Base-by-base conservation (phyloP, 2,329 filamentous ascomycete genomes). In the Fusarium verticillioides region DNA sequence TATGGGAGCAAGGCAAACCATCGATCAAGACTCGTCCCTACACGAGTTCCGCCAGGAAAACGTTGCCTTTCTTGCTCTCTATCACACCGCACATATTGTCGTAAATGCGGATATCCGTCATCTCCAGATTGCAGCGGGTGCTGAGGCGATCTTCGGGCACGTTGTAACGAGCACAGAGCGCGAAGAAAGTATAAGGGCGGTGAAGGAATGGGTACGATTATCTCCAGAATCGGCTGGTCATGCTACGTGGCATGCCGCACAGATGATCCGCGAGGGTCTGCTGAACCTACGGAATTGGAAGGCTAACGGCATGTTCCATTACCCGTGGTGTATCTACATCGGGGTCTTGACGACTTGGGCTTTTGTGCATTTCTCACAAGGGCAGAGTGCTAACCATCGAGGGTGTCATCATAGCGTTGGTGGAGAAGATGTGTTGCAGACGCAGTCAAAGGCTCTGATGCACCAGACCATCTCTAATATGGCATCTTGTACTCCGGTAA, bases 331-430 rank as follows among this genome's bases (percentile, higher is more conserved):
- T 9, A 34, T 53, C 0, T 53, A 53, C 5, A 39, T 53, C 4
- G 34, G 34, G 0, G 50, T 37, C 3, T 36, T 53, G 9, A 53
- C 23, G 7, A 21, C 9, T 4, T 53, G 50, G 50, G 50, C 50
- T 0, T 28, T 37, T 53, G 23, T 37, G 19, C 7, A 53, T 16
- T 53, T 53, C 19, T 21, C 34, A 2, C 34, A 21, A 9, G 19
- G 8, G 11, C n/a, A 52, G 4, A 7, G 5, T 0, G 12, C 16
- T 11, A 7, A 6, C 3, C 13, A 9, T 16, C 23, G 13, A 37
- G 5, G 12, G 9, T 53, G 50, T 9, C 50, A 37, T 37, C 23
- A 28, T 26, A 53, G 18, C 3, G 0, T 26, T 9, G 23, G 18
- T 1, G 50, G 50, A 5, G 23, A 37, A 2, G 32, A 53, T 8